Evolutionary conservation across 495 filamentous ascomycete species (phyloP).

Genomic region (Lasiosphaeria ovina): DNA sequence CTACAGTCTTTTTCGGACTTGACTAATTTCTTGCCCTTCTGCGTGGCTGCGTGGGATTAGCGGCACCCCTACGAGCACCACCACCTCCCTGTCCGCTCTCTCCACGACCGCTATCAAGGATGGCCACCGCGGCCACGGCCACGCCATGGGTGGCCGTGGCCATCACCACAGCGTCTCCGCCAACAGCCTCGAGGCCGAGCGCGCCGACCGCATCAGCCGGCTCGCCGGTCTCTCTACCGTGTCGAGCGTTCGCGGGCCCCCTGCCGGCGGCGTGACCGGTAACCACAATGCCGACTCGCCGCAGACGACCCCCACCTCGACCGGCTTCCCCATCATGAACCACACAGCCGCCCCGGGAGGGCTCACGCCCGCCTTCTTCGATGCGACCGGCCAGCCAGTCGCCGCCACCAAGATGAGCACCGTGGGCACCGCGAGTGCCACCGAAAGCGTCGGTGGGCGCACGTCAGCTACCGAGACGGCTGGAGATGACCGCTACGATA

Average conservation of each 20-base stretch:
- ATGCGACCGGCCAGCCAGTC: constrained; percentile 57
- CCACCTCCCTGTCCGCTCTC: constrained; percentile 79
- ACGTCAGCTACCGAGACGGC: constrained; percentile 48
- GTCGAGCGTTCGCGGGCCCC: constrained; percentile 58
- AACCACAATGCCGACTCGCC: constrained; percentile 24
- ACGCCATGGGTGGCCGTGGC: constrained; percentile 48
- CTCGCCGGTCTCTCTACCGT: constrained; percentile 83
- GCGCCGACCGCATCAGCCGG: constrained; percentile 89
- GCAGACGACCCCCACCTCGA: constrained; percentile 32
- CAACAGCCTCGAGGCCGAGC: constrained; percentile 80
- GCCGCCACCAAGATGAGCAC: constrained; percentile 70
- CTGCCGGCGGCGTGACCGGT: constrained; percentile 22
- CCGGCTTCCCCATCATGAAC: constrained; percentile 21
- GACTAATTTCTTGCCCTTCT: too few relatives aligned
- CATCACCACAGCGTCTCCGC: constrained; percentile 61
- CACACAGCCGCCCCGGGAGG: constrained; percentile 28
- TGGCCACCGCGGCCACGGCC: constrained; percentile 73
- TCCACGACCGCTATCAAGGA: constrained; percentile 94
- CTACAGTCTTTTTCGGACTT: not conserved
- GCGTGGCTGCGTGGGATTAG: constrained; percentile 41
- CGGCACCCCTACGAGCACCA: constrained; percentile 87
- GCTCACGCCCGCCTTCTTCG: constrained; percentile 65
- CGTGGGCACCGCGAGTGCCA: constrained; percentile 74
- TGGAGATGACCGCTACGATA: constrained; percentile 47
- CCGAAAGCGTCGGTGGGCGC: constrained; percentile 61